Conservation (phyloP, 2,329 filamentous ascomycete genomes). For the Diaporthe longicolla region DNA sequence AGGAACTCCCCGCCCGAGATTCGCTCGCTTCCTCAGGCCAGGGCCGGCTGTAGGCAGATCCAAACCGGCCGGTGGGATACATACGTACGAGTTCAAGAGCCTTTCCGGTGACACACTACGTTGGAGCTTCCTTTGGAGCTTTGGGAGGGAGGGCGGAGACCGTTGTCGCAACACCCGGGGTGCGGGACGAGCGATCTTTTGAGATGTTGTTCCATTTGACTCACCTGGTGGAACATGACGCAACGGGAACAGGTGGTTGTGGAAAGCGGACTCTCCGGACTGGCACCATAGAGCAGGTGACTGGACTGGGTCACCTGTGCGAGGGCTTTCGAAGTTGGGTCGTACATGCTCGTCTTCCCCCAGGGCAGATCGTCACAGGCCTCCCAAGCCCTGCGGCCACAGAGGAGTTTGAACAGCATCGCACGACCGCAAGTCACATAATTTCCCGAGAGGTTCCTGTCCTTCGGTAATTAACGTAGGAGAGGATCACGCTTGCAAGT, state of each 20-base stretch:
- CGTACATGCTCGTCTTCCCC: background rate
- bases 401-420: background rate
- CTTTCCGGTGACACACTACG: background rate
- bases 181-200: constrained; percentile 23
- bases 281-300: background rate
- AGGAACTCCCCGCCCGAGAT: constrained; percentile 34
- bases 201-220: constrained; percentile 15
- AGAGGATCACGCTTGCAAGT: background rate
- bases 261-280: background rate
- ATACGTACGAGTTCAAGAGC: constrained; percentile 5
- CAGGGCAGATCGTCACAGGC: background rate
- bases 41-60: constrained; percentile 4
- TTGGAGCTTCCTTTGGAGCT: background rate
- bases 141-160: background rate
- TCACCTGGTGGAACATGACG: constrained; percentile 19
- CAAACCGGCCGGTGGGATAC: background rate
- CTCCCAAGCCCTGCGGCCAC: background rate
- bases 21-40: constrained; percentile 23
- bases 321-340: background rate
- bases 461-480: background rate
- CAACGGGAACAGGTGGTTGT: background rate
- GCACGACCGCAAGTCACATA: background rate
- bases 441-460: background rate
- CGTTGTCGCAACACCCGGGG: background rate
- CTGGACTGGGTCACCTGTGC: constrained; percentile 7